phyloP scores from a whole-genome alignment of 768 basidiomycete species.

The Jaapia argillacea region DNA sequence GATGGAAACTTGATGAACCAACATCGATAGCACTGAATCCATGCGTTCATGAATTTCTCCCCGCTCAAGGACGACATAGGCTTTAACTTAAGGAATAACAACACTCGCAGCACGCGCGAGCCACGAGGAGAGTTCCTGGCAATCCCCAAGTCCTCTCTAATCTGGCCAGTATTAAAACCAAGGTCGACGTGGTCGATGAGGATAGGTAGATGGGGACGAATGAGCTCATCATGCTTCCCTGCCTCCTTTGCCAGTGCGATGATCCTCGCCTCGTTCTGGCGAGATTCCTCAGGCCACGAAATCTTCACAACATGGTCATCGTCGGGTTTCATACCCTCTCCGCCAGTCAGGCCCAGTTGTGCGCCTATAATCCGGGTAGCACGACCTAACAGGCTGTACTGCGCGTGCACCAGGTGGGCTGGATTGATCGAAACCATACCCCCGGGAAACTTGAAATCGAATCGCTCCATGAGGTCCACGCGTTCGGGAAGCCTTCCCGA shows the following conservation, averaged over 20 bases:
- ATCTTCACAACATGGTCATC: background rate
- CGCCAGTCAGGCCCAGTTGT: background rate
- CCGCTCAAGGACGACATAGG: slow-evolving; percentile 9
- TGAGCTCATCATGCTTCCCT: background rate
- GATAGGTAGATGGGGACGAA: slow-evolving; percentile 8
- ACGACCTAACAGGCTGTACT: background rate
- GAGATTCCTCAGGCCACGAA: background rate
- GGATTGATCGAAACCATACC: slow-evolving; percentile 5
- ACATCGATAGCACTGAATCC: no score
- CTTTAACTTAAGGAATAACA: slow-evolving; percentile 1
- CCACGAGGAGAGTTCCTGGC: background rate
- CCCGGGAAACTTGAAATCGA: background rate
- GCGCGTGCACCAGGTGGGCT: slow-evolving; percentile 3
- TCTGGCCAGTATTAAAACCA: no score
- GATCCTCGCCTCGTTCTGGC: background rate
- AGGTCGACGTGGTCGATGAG: slow-evolving; percentile 1
- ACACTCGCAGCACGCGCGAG: slow-evolving; percentile 2
- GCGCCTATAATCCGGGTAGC: background rate
- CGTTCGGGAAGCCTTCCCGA: no score
- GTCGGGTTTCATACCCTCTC: no score
- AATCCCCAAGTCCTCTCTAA: background rate
- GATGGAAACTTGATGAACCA: no score
- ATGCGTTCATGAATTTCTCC: slow-evolving; percentile 15
- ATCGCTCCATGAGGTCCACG: background rate
- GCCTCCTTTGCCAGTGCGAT: background rate